These are phyloP conservation scores for Breviolum minutum DNA, from an alignment of 73 alveolate species.

Conservation along the genomic window DNA sequence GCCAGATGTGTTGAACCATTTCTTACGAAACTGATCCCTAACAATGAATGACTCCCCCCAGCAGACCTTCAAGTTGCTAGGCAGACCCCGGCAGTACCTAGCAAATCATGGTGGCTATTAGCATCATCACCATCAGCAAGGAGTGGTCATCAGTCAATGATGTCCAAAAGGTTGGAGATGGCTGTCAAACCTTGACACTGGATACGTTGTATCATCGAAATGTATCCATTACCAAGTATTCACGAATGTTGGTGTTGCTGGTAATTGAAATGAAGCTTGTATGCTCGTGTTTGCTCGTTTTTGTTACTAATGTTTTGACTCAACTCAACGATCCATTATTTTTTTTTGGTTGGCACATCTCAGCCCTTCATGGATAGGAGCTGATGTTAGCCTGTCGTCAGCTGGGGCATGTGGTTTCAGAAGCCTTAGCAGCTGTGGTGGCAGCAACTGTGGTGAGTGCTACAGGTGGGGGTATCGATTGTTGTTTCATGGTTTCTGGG, in stretches of 20 bases:
- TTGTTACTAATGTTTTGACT: background rate
- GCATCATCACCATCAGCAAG: constrained; percentile 92
- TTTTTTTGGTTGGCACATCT: background rate
- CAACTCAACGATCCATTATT: background rate
- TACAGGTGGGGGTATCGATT: background rate
- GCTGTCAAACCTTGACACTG: background rate
- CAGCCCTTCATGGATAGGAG: constrained; percentile 14
- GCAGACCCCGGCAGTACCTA: background rate
- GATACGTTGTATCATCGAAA: no score
- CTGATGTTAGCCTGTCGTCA: constrained; percentile 94
- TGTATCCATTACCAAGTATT: background rate
- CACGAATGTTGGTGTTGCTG: background rate
- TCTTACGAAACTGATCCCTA: no score
- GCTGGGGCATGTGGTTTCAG: constrained; percentile 93
- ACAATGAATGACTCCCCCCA: no score
- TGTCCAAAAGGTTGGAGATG: background rate
- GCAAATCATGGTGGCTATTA: constrained; percentile 73
- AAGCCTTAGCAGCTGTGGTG: constrained; percentile 87
- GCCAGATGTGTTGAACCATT: no score
- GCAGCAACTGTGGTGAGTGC: constrained; percentile 71
- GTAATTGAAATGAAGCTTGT: no score
- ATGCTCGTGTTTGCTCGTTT: background rate
- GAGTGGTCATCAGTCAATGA: background rate
- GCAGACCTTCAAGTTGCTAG: background rate
- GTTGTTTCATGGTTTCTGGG: background rate